These are phyloP conservation scores for Acorus calamus DNA, from an alignment of 106 monocot species.

Conservation along the genomic window DNA sequence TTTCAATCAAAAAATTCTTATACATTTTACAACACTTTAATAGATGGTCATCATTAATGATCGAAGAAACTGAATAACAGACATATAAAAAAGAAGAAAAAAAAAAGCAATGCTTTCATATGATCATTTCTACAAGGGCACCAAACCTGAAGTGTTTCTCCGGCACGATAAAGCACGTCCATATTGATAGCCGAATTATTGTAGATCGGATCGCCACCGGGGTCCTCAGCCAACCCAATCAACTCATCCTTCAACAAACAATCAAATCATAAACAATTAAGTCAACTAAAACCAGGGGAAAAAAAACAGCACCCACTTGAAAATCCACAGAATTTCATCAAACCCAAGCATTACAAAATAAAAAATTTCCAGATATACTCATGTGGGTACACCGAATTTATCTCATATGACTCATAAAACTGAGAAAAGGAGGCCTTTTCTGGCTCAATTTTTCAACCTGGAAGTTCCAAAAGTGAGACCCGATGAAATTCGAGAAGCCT, in stretches of 20 bases:
- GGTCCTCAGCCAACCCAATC: conserved; percentile 66
- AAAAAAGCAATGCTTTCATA: neutral
- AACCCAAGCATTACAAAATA: too few species aligned
- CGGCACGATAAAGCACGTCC: conserved; percentile 78
- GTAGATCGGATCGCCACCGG: conserved; percentile 44
- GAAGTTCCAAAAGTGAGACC: conserved; percentile 97
- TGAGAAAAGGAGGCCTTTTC: too few species aligned
- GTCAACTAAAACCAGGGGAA: neutral
- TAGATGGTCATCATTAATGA: neutral
- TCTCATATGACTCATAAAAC: too few species aligned
- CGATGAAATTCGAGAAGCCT: conserved; percentile 74
- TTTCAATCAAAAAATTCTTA: too few species aligned
- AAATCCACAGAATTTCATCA: too few species aligned
- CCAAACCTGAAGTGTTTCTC: conserved; percentile 72
- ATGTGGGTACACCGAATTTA: too few species aligned
- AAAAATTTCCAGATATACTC: too few species aligned
- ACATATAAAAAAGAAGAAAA: too few species aligned
- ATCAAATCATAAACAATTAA: conserved; percentile 1
- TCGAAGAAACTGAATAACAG: neutral
- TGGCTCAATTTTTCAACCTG: conserved; percentile 36
- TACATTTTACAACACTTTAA: too few species aligned
- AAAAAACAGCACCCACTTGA: neutral
- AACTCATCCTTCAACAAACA: conserved; percentile 74
- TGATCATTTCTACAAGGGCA: neutral
- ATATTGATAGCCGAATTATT: conserved; percentile 48